Evolutionary conservation across 2,329 filamentous ascomycete genomes (phyloP).

Genomic region (Penicillium sp.): DNA sequence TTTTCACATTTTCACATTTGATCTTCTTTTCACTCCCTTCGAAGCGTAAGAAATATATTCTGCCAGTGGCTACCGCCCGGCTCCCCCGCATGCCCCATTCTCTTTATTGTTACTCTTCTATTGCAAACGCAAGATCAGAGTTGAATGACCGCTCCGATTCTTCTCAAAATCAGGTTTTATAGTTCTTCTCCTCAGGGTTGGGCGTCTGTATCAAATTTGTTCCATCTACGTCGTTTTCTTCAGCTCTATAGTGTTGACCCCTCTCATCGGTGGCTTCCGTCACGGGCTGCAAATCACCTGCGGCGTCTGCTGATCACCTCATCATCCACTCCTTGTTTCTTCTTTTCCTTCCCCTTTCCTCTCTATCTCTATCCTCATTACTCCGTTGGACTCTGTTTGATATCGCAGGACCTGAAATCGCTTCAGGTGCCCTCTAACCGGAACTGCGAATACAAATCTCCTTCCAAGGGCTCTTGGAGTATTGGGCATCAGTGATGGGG

Average conservation of each 20-base stretch:
- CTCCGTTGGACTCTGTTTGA: neutral
- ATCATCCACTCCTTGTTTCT: conserved; percentile 11
- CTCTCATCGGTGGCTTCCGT: conserved; percentile 12
- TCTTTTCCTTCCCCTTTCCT: neutral
- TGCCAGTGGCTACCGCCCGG: conserved; percentile 1
- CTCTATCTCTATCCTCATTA: neutral
- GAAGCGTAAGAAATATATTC: neutral
- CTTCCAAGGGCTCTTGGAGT: neutral
- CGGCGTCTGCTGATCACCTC: conserved; percentile 27
- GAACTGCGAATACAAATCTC: neutral
- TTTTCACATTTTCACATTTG: neutral
- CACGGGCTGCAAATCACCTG: conserved; percentile 27
- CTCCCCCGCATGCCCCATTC: conserved; percentile 2
- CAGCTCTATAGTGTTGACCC: neutral
- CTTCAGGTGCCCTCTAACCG: neutral
- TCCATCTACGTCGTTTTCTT: neutral
- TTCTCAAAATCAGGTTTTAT: neutral
- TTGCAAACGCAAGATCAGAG: neutral
- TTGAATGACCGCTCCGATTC: neutral
- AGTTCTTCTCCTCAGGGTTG: neutral
- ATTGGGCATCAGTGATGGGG: conserved; percentile 23
- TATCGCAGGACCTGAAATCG: neutral
- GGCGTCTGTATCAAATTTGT: neutral
- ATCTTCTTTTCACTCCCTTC: neutral
- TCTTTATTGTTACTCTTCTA: conserved; percentile 4